Conservation (phyloP, 208 protist genomes). For the Wallacemonas rigidus region DNA sequence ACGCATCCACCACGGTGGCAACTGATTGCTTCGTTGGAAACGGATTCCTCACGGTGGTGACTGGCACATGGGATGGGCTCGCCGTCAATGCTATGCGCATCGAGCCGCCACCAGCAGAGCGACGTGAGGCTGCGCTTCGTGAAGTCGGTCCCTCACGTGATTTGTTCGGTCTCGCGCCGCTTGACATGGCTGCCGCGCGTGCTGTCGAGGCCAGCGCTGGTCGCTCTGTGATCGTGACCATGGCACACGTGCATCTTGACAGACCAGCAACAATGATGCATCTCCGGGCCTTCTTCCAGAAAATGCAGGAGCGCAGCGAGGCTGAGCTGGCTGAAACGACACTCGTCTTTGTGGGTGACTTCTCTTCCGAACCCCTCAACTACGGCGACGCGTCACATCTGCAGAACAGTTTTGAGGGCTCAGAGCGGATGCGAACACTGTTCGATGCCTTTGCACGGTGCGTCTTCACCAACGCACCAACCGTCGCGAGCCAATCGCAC, state of each 20-base stretch:
- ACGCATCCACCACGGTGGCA: not conserved
- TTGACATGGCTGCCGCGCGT: slow-evolving; percentile 44
- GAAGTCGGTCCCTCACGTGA: slow-evolving; percentile 59
- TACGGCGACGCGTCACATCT: slow-evolving; percentile 84
- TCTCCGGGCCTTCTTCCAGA: slow-evolving; percentile 69
- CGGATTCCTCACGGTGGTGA: slow-evolving; percentile 73
- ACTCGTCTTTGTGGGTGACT: slow-evolving; percentile 81
- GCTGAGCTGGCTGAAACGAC: slow-evolving; percentile 77
- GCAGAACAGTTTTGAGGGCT: slow-evolving; percentile 64
- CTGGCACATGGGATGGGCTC: slow-evolving; percentile 58
- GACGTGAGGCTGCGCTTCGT: slow-evolving; percentile 56
- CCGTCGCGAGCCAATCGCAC: slow-evolving; percentile 71
- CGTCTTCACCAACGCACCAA: slow-evolving; percentile 64
- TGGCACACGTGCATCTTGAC: slow-evolving; percentile 86
- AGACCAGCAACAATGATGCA: slow-evolving; percentile 51
- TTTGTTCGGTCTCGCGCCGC: slow-evolving; percentile 72
- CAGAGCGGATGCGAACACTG: slow-evolving; percentile 46
- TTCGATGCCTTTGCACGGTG: slow-evolving; percentile 60
- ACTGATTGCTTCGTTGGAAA: slow-evolving; percentile 49
- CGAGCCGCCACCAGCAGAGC: slow-evolving; percentile 76
- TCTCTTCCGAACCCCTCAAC: slow-evolving; percentile 64
- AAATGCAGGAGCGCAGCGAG: slow-evolving; percentile 84
- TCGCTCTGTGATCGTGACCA: slow-evolving; percentile 74
- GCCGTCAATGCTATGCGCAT: slow-evolving; percentile 46
- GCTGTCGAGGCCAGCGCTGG: slow-evolving; percentile 64